A percentile compares a stretch with the other conserved stretches of the same genome.
These are phyloP conservation scores for Volvariella volvacea DNA, from an alignment of 1,284 basidiomycete species.

Conservation along the genomic window DNA sequence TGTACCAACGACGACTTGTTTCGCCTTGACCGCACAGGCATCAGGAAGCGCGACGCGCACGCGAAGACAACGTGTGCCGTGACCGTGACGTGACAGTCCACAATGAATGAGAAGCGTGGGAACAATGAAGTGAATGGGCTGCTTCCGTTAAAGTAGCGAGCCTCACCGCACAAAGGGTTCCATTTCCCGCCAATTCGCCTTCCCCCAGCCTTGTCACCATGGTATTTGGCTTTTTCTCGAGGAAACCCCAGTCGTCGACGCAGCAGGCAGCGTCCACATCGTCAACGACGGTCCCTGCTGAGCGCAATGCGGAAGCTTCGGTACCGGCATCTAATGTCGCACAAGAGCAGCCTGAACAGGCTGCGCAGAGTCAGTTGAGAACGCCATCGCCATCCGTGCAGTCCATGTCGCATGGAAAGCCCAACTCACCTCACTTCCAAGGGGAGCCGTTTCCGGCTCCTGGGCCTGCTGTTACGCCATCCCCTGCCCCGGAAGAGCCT, in stretches of 20 bases:
- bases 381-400: constrained; percentile 3
- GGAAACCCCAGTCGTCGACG: constrained; percentile 23
- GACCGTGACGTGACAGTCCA: too few relatives aligned
- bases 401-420: constrained; percentile 12
- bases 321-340: too few relatives aligned
- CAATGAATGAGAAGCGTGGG: constrained; percentile 12
- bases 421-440: constrained; percentile 13
- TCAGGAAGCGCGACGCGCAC: too few relatives aligned
- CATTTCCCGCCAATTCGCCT: not conserved
- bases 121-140: not conserved
- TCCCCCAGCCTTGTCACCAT: constrained; percentile 19
- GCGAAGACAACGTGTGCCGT: too few relatives aligned
- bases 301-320: constrained; percentile 8
- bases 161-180: not conserved
- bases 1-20: too few relatives aligned
- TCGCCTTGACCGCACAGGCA: too few relatives aligned
- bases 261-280: constrained; percentile 4
- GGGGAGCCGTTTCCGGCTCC: constrained; percentile 17
- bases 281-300: constrained; percentile 5
- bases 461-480: constrained; percentile 11
- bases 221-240: constrained; percentile 47
- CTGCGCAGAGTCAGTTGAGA: too few relatives aligned
- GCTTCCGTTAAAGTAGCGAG: constrained; percentile 9
- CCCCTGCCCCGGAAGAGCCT: constrained; percentile 8
- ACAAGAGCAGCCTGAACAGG: too few relatives aligned